These are phyloP conservation scores for Vigna radiata DNA, from an alignment of 306 rosid genomes.

Conservation along the genomic window DNA sequence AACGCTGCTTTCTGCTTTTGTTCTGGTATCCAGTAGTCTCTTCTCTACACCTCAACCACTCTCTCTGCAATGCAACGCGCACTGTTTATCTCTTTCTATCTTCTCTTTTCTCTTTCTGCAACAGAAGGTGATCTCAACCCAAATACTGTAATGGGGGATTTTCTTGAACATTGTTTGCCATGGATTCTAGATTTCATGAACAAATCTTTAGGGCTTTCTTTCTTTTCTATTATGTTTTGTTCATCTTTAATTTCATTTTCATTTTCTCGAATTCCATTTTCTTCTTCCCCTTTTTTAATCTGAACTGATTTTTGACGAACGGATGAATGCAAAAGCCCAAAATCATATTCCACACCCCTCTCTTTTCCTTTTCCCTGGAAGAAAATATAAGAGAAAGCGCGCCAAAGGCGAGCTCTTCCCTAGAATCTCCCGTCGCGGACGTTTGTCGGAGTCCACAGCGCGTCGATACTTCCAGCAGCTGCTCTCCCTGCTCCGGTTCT, in stretches of 20 bases:
- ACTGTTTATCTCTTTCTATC: conserved; percentile 35
- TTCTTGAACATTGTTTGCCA: background rate
- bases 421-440: conserved; percentile 53
- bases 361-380: background rate
- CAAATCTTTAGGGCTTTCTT: background rate
- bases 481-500: conserved; percentile 69
- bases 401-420: conserved; percentile 73
- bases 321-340: conserved; percentile 20
- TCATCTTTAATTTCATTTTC: background rate
- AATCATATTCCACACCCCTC: background rate
- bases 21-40: conserved; percentile 27
- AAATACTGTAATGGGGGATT: background rate
- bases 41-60: conserved; percentile 39
- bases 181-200: background rate
- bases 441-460: conserved; percentile 53
- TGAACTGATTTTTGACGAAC: background rate
- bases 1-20: conserved; percentile 24
- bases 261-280: background rate
- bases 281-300: background rate
- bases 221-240: too few relatives aligned
- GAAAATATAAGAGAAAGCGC: too few relatives aligned
- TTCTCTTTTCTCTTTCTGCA: background rate
- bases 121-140: background rate
- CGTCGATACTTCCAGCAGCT: conserved; percentile 79
- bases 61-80: background rate